These are phyloP conservation scores for Podospora fimiseda DNA, from an alignment of 495 filamentous ascomycete genomes.

Conservation along the genomic window DNA sequence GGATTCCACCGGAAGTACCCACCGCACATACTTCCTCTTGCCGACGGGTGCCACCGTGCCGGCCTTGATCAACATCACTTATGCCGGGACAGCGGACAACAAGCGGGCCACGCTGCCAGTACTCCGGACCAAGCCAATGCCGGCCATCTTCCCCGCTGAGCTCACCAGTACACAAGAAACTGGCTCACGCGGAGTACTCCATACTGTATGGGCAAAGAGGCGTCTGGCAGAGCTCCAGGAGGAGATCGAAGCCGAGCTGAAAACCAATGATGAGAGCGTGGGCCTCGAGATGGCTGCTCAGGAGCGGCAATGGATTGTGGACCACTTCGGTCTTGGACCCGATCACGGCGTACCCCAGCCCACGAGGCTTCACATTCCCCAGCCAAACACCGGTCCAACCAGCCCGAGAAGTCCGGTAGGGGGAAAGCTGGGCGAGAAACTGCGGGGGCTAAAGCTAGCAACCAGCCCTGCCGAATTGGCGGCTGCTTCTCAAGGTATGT, in stretches of 20 bases:
- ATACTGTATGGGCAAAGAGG: constrained; percentile 78
- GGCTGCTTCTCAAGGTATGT: constrained; percentile 40
- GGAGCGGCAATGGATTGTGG: constrained; percentile 75
- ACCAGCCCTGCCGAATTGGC: constrained; percentile 59
- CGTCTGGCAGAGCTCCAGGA: constrained; percentile 62
- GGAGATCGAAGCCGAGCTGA: constrained; percentile 60
- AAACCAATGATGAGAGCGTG: constrained; percentile 65
- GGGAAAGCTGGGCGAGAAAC: constrained; percentile 65
- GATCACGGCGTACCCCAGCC: constrained; percentile 22
- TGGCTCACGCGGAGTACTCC: constrained; percentile 71
- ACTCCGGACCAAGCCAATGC: constrained; percentile 62
- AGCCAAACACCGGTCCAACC: constrained; percentile 28
- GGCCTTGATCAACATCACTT: constrained; percentile 57
- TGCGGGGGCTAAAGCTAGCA: constrained; percentile 66
- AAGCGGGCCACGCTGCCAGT: neutral
- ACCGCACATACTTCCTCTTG: constrained; percentile 69
- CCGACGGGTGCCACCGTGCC: constrained; percentile 61
- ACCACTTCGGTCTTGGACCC: constrained; percentile 61
- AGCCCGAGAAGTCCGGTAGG: constrained; percentile 57
- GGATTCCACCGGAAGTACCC: constrained; percentile 25
- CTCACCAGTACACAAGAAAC: constrained; percentile 57
- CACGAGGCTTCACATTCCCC: constrained; percentile 22
- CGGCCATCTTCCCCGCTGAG: constrained; percentile 72
- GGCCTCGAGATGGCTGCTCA: constrained; percentile 73
- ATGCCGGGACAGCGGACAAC: constrained; percentile 29